Evolutionary conservation across 805 yeast species (phyloP), one percentile per base, ranked within the genome.

Genomic region (Pichia exigua): DNA sequence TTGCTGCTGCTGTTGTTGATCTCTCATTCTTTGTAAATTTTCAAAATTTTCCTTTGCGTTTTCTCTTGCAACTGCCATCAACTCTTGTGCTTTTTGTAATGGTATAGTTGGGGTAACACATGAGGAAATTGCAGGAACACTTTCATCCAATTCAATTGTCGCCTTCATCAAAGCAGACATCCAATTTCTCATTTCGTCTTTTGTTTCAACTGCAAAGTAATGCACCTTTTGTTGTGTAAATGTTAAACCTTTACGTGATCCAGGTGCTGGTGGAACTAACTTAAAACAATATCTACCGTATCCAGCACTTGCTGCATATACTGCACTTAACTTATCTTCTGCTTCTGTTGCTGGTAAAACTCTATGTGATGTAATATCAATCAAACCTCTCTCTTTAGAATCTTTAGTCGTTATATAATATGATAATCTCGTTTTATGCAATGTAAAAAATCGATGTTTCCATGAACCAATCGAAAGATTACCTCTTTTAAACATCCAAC

Each of bases 401-500:
- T 94, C 99, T 49, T 79, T 79, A 59, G 87, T 73, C 17, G 85
- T 79, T 0, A 86, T 76, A 65, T 88, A 94, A 66, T 94, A 94
- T 6, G 97, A 89, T 51, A 94, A 70, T 59, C 99, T 74, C 0
- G 99, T 94, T 3, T 96, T 96, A 69, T 94, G 96, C 38, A 94
- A 73, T 0, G 92, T 82, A 64, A 91, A 91, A 61, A 75, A 83
- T 48, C 99, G 78, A 51, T 84, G 83, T 61, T 91, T 85, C 98
- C 99, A 94, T 18, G 89, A 80, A n/a, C 91, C 88, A 61, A 86
- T 80, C 4, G 95, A 79, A 53, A 84, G 77, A 53, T 85, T 87
- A 24, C 96, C 96, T 57, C 87, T 83, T 67, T 94, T 94, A 49
- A 90, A 81, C 96, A 94, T 88, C 96, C 97, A 94, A 2, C 99